Evolutionary conservation across 306 rosid genomes (phyloP), one percentile per base, ranked within the genome.

Genomic region (Cucurbita argyrosperma): DNA sequence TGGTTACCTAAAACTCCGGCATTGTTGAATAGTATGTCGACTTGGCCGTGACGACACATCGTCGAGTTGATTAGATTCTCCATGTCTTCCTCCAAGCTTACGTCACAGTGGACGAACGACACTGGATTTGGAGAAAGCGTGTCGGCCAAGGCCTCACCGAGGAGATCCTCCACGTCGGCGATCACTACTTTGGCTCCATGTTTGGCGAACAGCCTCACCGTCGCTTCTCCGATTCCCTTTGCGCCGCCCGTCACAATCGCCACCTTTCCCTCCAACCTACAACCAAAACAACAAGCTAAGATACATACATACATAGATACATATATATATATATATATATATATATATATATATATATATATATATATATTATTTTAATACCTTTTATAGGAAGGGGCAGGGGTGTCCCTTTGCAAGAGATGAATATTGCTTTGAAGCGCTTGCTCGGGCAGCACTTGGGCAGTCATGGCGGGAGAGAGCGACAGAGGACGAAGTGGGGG

Each of bases 221-320:
- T 85, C 21, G 96, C 97, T 78, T 93, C 98, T 11, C 96, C 98
- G 1, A 90, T 90, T 4, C 98, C 96, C 80, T 84, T 85, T 0
- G 97, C 96, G 0, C 97, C 96, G 3, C 98, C 98, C 0, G 98
- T 93, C 4, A 93, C 85, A 23, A 93, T 86, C 0, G 96, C 97
- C 14, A 93, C 77, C 71, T 93, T 93, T 4, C 96, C 98, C 75
- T 93, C 98, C 84, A 93, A 80, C 76, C 98, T 92, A 58, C 3
- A 61, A 30, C 6, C 46, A 13, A 61, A 6, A 3, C 8, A 10
- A 0, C n/a, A 30, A 2, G 35, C 35, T 30, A 26, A 26, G 30
- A 26, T 26, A 26, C 35, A 30, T 30, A 30, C 4, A 30, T 30
- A 30, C 35, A 30, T 30, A 30, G 4, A 30, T 30, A 30, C 4